Base-by-base conservation (phyloP, 129 eudicot species). In the Artemisia tridentata region DNA sequence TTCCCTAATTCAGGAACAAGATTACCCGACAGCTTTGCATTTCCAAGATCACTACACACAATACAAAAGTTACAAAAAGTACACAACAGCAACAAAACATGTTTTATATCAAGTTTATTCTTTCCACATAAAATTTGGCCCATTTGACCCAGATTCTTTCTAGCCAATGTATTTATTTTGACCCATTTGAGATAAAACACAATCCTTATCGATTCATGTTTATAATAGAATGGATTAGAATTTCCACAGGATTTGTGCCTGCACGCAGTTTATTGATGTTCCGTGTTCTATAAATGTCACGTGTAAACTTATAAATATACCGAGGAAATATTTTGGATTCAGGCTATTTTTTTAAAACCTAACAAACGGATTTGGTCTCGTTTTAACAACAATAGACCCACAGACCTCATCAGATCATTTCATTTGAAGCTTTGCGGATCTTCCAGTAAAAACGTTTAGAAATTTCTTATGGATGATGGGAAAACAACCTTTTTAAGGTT, bases 1-100 rank as follows among this genome's bases (percentile, higher is more conserved):
- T 80, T 86, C 71, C 92, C 96, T 68, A 86, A 75, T 62, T 89
- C 88, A 9, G 90, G 88, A 34, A 86, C 96, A 50, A 89, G 81
- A 16, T 69, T 79, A n/a, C 96, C 96, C 21, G 90, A 86, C 61
- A 89, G 78, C 81, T 84, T 86, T 58, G 96, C 86, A 47, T 86
- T 89, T 71, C 96, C 96, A 64, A 89, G 93, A 75, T 89, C 96
- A 58, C 96, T 89, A 86, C 79, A 72, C 66, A 46, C 49, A 16
- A 72, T 31, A 61, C 41, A 5, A 59, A 15, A 41, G 14, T 55
- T 13, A 38, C n/a, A 23, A 21, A 59, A 56, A 56, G 25, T 17
- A 51, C 12, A 21, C 4, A 21, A 21, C 27, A 8, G 21, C 14
- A 56, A 56, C 20, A 56, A 18, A 20, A 20, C 21, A 16, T 19